These are phyloP conservation scores for Phytophthora pistaciae DNA, from an alignment of 352 stramenopile genomes.

Conservation along the genomic window DNA sequence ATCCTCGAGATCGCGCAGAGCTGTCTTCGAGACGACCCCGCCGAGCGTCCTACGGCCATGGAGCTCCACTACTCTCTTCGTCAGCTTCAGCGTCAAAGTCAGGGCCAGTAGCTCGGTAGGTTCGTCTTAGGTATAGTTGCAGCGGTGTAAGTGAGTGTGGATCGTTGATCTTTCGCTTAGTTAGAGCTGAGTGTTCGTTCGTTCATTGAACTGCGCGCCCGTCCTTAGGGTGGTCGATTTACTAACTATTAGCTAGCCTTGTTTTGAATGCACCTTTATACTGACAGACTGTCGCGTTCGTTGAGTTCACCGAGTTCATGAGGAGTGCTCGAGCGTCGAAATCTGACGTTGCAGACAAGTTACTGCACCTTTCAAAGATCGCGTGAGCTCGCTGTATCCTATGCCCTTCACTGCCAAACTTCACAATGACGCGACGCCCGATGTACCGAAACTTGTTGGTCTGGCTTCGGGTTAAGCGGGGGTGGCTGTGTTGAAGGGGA, in stretches of 20 bases:
- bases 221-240: not conserved
- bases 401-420: not conserved
- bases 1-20: slow-evolving; percentile 52
- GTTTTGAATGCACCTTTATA: not conserved
- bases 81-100: slow-evolving; percentile 30
- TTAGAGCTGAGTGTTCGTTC: not conserved
- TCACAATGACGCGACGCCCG: not conserved
- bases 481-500: not conserved
- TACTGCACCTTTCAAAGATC: not conserved
- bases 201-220: not conserved
- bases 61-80: slow-evolving; percentile 72
- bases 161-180: not conserved
- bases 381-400: too few relatives aligned
- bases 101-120: not conserved
- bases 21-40: slow-evolving; percentile 57
- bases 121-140: not conserved
- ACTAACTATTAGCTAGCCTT: not conserved
- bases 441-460: too few relatives aligned
- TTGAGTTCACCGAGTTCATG: not conserved
- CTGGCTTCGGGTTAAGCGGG: too few relatives aligned
- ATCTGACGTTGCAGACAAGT: not conserved
- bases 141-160: not conserved
- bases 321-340: not conserved
- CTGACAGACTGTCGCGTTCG: not conserved
- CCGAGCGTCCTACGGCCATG: slow-evolving; percentile 60